These are phyloP conservation scores for Durio zibethinus DNA, from an alignment of 345 rosid species.

Conservation along the genomic window DNA sequence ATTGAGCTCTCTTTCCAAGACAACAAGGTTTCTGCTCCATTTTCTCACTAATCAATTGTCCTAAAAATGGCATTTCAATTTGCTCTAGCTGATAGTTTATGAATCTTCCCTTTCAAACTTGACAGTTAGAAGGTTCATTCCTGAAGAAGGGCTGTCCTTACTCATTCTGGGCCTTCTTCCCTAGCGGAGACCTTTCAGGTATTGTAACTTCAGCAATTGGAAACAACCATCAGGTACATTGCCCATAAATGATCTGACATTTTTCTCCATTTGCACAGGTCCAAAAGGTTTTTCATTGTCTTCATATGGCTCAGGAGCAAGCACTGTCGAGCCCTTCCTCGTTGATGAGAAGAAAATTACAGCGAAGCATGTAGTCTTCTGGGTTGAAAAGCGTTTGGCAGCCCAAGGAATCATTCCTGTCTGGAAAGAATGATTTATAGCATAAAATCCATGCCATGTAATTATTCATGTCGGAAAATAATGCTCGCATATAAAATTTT, in stretches of 20 bases:
- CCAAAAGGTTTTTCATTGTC: slow-evolving; percentile 80
- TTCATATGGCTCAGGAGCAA: slow-evolving; percentile 65
- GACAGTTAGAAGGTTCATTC: slow-evolving; percentile 82
- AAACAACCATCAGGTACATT: neutral
- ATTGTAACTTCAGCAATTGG: neutral
- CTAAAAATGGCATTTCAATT: neutral
- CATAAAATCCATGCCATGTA: neutral
- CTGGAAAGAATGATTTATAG: slow-evolving; percentile 46
- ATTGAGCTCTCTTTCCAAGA: slow-evolving; percentile 66
- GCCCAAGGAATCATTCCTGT: slow-evolving; percentile 94
- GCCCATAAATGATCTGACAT: neutral
- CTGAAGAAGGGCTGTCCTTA: slow-evolving; percentile 50
- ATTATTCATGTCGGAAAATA: neutral
- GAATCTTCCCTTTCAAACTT: neutral
- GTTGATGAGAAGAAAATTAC: slow-evolving; percentile 88
- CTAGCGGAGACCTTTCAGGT: slow-evolving; percentile 70
- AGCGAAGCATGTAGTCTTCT: slow-evolving; percentile 67
- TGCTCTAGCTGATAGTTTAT: neutral
- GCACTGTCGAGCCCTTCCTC: slow-evolving; percentile 94
- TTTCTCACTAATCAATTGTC: neutral
- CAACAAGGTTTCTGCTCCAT: slow-evolving; percentile 47
- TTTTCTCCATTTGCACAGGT: slow-evolving; percentile 37
- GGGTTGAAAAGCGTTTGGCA: slow-evolving; percentile 94
- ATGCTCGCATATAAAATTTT: neutral
- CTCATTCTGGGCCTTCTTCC: slow-evolving; percentile 94